Base-by-base conservation (phyloP, 1,139 yeast genomes). In the Nakaseomyces uthaithaninus region DNA sequence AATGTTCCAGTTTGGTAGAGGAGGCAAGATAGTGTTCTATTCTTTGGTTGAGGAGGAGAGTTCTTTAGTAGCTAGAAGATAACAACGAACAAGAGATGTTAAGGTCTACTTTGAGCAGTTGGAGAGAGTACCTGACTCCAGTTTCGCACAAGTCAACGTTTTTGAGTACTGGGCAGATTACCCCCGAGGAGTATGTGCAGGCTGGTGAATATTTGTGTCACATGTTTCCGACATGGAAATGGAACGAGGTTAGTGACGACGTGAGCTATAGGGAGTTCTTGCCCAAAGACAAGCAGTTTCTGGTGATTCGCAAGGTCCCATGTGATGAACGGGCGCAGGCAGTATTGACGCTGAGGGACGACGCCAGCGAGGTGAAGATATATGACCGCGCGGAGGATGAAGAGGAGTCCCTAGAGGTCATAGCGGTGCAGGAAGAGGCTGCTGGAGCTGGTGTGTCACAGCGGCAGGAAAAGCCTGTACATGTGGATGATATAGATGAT, bases 211-310 rank as follows among this genome's bases (percentile, higher is more conserved):
- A 84, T 59, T 66, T 91, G 45, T 91, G 80, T 27, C 78, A 77
- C 62, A 84, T 84, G 68, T 91, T 93, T 61, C 97, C 98, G 2
- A 93, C 97, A 0, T 91, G 99, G 98, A 76, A 79, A 48, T 91
- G 99, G 98, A 60, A 57, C 42, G 67, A 72, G 9, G 63, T 68
- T 5, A 74, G 72, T 52, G 67, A 69, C 43, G 72, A 64, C 41
- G 38, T 52, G 3, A 44, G 44, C 24, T 40, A 40, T 30, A 74
- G 83, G 50, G 80, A 77, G 46, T 91, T 86, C 54, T 65, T 91
- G 46, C 98, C 98, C 0, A 63, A 67, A 1, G 91, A 85, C 50
- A 91, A 86, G 63, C 98, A 91, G 63, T 85, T 72, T 50, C 65
- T 91, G 36, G 82, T 91, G 5, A 87, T 96, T 0, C 74, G 76